Conservation (phyloP, 139 green algal genomes). For the Coelastrella sp. region DNA sequence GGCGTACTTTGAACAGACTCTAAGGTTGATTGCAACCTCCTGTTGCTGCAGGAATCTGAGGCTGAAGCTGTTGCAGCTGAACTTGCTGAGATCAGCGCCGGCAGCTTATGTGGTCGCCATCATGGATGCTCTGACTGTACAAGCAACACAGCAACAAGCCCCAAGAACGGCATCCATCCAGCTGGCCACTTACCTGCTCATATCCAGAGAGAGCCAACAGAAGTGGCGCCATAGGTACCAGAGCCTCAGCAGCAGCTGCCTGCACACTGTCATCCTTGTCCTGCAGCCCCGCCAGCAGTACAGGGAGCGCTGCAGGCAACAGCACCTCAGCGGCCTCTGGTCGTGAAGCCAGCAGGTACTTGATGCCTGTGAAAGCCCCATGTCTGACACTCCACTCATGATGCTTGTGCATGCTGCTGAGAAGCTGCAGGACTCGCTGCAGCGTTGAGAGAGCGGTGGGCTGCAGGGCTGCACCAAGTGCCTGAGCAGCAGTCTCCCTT, state of each 20-base stretch:
- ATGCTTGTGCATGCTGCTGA: slow-evolving; percentile 71
- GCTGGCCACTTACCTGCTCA: no score
- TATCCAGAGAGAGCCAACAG: slow-evolving; percentile 64
- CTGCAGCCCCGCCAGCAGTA: slow-evolving; percentile 69
- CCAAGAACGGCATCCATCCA: background rate
- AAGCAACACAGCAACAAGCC: background rate
- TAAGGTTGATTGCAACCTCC: no score
- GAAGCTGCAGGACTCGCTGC: slow-evolving; percentile 62
- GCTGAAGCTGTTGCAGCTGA: background rate
- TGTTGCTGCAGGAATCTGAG: background rate
- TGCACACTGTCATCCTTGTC: slow-evolving; percentile 93
- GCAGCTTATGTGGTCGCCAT: no score
- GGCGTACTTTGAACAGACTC: no score
- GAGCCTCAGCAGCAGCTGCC: slow-evolving; percentile 90
- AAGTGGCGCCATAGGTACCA: slow-evolving; percentile 77
- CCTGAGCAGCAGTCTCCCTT: slow-evolving; percentile 95
- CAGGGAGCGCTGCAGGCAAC: slow-evolving; percentile 72
- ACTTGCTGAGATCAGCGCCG: no score
- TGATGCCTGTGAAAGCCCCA: slow-evolving; percentile 46
- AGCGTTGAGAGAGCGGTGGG: slow-evolving; percentile 53
- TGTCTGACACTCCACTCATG: slow-evolving; percentile 63
- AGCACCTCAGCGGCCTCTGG: slow-evolving; percentile 58
- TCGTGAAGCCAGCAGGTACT: slow-evolving; percentile 52
- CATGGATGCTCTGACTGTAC: no score
- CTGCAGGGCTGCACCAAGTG: slow-evolving; percentile 79